These are phyloP conservation scores for Colletotrichum phormii DNA, from an alignment of 2,329 filamentous ascomycete species.

Conservation along the genomic window DNA sequence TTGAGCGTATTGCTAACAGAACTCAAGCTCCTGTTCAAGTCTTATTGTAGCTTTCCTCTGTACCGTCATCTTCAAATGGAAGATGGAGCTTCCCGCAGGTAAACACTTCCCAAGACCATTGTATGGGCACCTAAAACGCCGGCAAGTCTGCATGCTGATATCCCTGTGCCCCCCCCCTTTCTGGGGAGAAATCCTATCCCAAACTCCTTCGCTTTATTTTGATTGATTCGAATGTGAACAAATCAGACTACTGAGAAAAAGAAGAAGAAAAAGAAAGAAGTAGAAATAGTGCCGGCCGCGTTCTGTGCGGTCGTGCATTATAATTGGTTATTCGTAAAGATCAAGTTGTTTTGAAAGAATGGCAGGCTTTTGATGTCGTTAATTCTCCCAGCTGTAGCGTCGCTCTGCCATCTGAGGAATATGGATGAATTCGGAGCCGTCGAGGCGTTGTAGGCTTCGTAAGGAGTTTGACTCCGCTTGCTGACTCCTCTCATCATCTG, in stretches of 20 bases:
- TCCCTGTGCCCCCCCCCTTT: not conserved
- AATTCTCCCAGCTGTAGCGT: conserved; percentile 65
- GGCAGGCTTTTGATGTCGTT: conserved; percentile 35
- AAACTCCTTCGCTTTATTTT: conserved; percentile 18
- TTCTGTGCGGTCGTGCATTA: conserved; percentile 7
- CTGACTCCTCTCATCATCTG: conserved; percentile 30
- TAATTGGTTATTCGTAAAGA: conserved; percentile 15
- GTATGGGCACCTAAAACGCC: conserved; percentile 6
- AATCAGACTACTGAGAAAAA: not conserved
- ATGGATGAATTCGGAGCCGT: conserved; percentile 60
- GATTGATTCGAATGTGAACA: not conserved
- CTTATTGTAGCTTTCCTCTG: not conserved
- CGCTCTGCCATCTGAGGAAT: conserved; percentile 62
- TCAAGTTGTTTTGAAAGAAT: not conserved
- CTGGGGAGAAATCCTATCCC: not conserved
- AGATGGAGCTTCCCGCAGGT: not conserved
- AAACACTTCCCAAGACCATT: not conserved
- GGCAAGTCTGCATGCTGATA: not conserved
- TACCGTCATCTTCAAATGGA: not conserved
- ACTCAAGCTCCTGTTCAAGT: not conserved
- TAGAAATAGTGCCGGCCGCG: conserved; percentile 13
- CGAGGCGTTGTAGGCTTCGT: conserved; percentile 55
- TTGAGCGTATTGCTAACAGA: not conserved
- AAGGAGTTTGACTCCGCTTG: conserved; percentile 39
- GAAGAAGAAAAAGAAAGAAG: conserved; percentile 14